A percentile compares a stretch with the other conserved stretches of the same genome.
These are phyloP conservation scores for Aspergillus sergii DNA, from an alignment of 2,329 filamentous ascomycete species.

Conservation along the genomic window DNA sequence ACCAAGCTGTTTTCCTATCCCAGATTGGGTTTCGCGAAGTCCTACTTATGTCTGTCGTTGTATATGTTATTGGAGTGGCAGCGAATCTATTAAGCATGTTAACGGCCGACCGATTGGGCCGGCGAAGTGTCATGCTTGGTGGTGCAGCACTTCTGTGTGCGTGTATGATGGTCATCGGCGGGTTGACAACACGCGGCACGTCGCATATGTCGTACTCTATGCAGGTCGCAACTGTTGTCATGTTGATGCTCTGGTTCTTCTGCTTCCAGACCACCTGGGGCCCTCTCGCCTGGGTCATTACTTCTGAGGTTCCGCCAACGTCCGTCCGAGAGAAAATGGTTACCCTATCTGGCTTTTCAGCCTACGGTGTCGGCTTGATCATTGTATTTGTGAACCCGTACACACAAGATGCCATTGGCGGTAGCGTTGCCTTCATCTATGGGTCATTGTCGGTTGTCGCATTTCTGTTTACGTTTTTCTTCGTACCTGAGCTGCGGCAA, in stretches of 20 bases:
- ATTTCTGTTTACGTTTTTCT: constrained; percentile 26
- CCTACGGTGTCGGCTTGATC: constrained; percentile 28
- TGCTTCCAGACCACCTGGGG: constrained; percentile 22
- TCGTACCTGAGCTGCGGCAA: constrained; percentile 29
- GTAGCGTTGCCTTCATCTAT: constrained; percentile 25
- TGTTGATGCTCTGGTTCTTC: constrained; percentile 20
- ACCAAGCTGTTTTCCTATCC: constrained; percentile 16
- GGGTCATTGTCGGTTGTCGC: constrained; percentile 26
- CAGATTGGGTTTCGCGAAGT: constrained; percentile 12
- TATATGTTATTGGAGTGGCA: background rate
- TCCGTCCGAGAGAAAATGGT: constrained; percentile 34
- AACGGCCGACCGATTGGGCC: background rate
- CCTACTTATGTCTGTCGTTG: constrained; percentile 9
- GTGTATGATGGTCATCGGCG: constrained; percentile 2
- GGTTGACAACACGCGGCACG: background rate
- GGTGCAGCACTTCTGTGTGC: background rate
- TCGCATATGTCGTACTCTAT: background rate
- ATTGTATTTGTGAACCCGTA: constrained; percentile 36
- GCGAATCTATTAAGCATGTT: background rate
- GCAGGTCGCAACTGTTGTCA: constrained; percentile 9
- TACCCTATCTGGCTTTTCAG: constrained; percentile 28
- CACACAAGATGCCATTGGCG: constrained; percentile 30
- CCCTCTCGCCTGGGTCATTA: constrained; percentile 30
- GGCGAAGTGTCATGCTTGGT: background rate
- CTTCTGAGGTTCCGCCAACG: constrained; percentile 29